Conservation (phyloP, 2,329 filamentous ascomycete genomes). For the Metarhizium robertsii region DNA sequence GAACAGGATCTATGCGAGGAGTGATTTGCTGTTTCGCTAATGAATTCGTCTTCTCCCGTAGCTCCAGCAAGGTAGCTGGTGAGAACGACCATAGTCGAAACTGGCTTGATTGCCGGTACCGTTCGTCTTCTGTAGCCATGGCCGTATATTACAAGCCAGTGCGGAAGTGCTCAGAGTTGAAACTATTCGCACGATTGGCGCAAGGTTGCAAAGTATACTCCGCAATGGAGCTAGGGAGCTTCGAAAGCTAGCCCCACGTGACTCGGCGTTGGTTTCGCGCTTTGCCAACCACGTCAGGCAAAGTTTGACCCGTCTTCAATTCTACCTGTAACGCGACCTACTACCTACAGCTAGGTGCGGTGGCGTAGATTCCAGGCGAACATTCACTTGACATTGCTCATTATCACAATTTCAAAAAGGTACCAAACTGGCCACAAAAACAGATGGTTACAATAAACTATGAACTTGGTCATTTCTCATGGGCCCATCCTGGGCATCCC, state of each 20-base stretch:
- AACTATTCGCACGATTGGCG: neutral
- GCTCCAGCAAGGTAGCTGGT: slow-evolving; percentile 55
- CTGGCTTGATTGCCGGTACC: slow-evolving; percentile 85
- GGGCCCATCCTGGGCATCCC: neutral
- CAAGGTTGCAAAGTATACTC: neutral
- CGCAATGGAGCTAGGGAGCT: neutral
- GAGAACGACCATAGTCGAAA: slow-evolving; percentile 92
- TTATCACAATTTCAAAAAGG: neutral
- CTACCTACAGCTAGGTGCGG: neutral
- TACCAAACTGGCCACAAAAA: neutral
- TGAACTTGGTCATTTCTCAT: neutral
- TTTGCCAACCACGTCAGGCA: neutral
- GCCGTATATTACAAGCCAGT: neutral
- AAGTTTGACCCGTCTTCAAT: neutral
- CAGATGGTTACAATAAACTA: neutral
- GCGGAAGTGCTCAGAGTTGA: neutral
- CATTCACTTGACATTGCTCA: neutral
- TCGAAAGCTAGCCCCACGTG: neutral
- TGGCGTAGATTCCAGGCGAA: too few species aligned
- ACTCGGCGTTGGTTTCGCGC: slow-evolving; percentile 1
- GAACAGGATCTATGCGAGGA: slow-evolving; percentile 43
- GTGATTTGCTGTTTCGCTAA: slow-evolving; percentile 58
- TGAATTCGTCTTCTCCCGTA: slow-evolving; percentile 71
- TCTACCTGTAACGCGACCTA: neutral
- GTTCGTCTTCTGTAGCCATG: slow-evolving; percentile 78